Evolutionary conservation across 208 protist species (phyloP).

Genomic region (Trypanosoma brucei): DNA sequence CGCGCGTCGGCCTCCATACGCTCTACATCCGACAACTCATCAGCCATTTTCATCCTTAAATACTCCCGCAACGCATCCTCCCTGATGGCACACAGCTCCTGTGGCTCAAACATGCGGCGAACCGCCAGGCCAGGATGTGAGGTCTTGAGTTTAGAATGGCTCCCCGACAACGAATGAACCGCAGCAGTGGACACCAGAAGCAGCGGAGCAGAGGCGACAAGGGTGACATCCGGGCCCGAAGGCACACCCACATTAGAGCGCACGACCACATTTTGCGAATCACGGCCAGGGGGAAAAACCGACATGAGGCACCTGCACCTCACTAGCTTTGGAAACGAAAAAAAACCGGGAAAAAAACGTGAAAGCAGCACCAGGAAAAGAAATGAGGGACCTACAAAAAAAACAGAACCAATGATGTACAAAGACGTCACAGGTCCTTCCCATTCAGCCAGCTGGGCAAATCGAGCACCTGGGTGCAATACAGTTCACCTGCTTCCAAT

Average conservation of each 20-base stretch:
- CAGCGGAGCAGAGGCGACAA: background rate
- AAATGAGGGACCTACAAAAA: too few relatives aligned
- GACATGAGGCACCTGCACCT: too few relatives aligned
- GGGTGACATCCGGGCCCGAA: background rate
- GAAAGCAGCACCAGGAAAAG: too few relatives aligned
- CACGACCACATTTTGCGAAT: too few relatives aligned
- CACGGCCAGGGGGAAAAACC: too few relatives aligned
- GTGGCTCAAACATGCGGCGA: slow-evolving; percentile 9
- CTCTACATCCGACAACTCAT: slow-evolving; percentile 17
- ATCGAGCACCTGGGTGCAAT: too few relatives aligned
- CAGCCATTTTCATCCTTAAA: slow-evolving; percentile 13
- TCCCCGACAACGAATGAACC: background rate
- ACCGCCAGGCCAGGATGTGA: background rate
- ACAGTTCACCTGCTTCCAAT: too few relatives aligned
- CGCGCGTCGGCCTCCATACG: slow-evolving; percentile 25
- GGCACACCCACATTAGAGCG: background rate
- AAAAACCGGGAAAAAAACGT: too few relatives aligned
- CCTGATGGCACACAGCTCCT: slow-evolving; percentile 17
- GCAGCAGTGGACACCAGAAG: background rate
- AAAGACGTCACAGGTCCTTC: too few relatives aligned
- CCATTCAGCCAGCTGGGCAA: too few relatives aligned
- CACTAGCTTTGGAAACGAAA: too few relatives aligned
- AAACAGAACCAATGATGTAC: too few relatives aligned
- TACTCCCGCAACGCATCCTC: slow-evolving; percentile 27
- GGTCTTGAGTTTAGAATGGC: background rate